These are phyloP conservation scores for Triticum turgidum DNA, from an alignment of 176 grass and related monocot genomes.

Conservation along the genomic window DNA sequence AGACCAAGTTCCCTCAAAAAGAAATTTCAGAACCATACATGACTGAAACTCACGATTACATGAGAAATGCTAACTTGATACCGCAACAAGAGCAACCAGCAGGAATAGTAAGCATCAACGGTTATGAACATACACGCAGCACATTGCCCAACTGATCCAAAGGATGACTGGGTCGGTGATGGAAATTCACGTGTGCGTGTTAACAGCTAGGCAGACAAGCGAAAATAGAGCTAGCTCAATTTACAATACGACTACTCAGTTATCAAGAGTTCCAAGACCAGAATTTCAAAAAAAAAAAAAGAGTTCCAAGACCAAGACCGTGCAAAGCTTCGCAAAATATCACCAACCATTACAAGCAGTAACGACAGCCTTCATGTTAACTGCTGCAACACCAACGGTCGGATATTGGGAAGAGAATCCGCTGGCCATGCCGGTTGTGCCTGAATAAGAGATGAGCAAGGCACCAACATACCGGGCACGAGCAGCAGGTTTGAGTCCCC, in stretches of 20 bases:
- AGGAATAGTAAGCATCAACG: too few species aligned
- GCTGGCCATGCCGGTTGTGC: background rate
- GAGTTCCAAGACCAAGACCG: too few species aligned
- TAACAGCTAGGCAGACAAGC: background rate
- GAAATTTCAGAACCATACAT: too few species aligned
- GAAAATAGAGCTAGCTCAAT: background rate
- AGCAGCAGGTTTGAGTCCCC: background rate
- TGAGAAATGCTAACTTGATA: too few species aligned
- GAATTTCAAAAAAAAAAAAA: too few species aligned
- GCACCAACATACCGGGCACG: constrained; percentile 1
- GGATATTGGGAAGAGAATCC: background rate
- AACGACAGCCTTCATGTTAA: constrained; percentile 8
- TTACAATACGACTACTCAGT: background rate
- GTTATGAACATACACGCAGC: background rate
- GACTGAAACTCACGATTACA: too few species aligned
- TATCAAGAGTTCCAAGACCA: background rate
- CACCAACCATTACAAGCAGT: background rate
- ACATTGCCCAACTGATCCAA: background rate
- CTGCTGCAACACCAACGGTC: background rate
- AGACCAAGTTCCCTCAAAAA: too few species aligned
- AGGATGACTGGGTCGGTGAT: background rate
- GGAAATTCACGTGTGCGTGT: background rate
- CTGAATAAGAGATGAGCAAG: background rate
- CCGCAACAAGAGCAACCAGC: too few species aligned
- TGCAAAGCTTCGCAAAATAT: background rate